Base-by-base conservation (phyloP, 352 stramenopile genomes). In the Globisporangium polare region DNA sequence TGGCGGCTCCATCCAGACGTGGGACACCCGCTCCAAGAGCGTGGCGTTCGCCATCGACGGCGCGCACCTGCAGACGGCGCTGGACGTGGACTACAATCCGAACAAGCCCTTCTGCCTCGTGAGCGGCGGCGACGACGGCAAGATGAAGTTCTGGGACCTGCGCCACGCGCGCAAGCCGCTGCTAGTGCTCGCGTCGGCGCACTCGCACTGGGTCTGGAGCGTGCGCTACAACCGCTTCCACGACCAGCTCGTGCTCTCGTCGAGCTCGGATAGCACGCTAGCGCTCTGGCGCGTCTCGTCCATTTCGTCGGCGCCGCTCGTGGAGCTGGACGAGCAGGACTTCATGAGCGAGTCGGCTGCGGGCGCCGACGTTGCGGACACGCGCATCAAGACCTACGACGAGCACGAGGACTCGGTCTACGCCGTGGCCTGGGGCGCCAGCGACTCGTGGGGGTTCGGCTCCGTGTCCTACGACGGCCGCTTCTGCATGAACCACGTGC, bases 101-200 rank as follows among this genome's bases (percentile, higher is more conserved):
- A 98, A 99, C 77, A 98, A 98, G 71, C 95, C 96, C 0, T 91
- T 96, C 60, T 84, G 89, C 22, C 53, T 99, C 15, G 83, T 85
- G 0, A 98, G 89, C 52, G 79, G 86, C 5, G 97, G 96, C 8
- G 92, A 98, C 50, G 97, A 99, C 72, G 90, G 94, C 20, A 78
- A 95, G 46, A 71, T 99, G 22, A 98, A 98, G 67, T 99, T 99
- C 70, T 99, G 97, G 96, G 97, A 99, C 80, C 72, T 98, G 62
- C 93, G 97, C 17, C 71, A 79, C 17, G 56, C 80, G 0, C 65
- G 81, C 35, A 78, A 78, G 42, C 77, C 97, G 2, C 62, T 99
- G 39, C 82, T 98, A 17, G 69, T 73, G 26, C 67, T 98, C 13
- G 61, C 78, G 9, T 62, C 78, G 5, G 95, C 94, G 27, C 97